Percentiles rank a stretch among this genome's conserved stretches.
These are phyloP conservation scores for Zostera marina DNA, from an alignment of 116 monocot genomes.

Conservation along the genomic window DNA sequence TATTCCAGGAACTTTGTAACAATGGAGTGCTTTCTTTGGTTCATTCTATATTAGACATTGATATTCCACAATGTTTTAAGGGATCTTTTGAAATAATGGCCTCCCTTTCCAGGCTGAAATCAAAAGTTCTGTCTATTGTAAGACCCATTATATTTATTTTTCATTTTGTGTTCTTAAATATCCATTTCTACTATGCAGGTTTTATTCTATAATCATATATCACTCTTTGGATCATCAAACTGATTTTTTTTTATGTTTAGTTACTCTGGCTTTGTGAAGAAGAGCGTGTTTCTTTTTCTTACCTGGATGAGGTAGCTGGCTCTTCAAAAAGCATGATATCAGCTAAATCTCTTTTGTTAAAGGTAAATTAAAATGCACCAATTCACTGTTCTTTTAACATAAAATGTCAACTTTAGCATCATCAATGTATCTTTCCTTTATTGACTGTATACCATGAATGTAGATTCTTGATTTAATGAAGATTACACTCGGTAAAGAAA, in stretches of 20 bases:
- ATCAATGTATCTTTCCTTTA: too few relatives aligned
- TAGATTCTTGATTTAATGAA: slow-evolving; percentile 79
- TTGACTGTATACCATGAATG: slow-evolving; percentile 5
- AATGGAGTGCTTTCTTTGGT: slow-evolving; percentile 77
- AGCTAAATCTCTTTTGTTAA: slow-evolving; percentile 73
- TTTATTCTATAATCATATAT: not conserved
- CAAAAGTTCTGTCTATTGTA: slow-evolving; percentile 87
- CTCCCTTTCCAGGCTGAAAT: slow-evolving; percentile 72
- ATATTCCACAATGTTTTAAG: slow-evolving; percentile 32
- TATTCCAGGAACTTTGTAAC: slow-evolving; percentile 67
- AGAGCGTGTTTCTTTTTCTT: slow-evolving; percentile 56
- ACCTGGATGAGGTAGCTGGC: slow-evolving; percentile 91
- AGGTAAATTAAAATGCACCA: slow-evolving; percentile 21
- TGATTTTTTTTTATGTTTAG: slow-evolving; percentile 23
- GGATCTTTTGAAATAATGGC: slow-evolving; percentile 39
- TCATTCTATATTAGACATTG: slow-evolving; percentile 41
- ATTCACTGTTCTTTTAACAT: not conserved
- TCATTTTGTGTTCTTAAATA: not conserved
- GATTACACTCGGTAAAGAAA: slow-evolving; percentile 36
- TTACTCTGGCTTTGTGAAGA: slow-evolving; percentile 94
- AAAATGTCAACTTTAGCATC: too few relatives aligned
- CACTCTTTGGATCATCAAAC: not conserved
- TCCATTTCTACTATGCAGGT: not conserved
- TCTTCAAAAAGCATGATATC: slow-evolving; percentile 62
- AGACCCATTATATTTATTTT: slow-evolving; percentile 10